Percentiles rank a stretch among this genome's conserved stretches.
phyloP scores from a whole-genome alignment of 1,284 basidiomycete genomes.

The Flammula alnicola region DNA sequence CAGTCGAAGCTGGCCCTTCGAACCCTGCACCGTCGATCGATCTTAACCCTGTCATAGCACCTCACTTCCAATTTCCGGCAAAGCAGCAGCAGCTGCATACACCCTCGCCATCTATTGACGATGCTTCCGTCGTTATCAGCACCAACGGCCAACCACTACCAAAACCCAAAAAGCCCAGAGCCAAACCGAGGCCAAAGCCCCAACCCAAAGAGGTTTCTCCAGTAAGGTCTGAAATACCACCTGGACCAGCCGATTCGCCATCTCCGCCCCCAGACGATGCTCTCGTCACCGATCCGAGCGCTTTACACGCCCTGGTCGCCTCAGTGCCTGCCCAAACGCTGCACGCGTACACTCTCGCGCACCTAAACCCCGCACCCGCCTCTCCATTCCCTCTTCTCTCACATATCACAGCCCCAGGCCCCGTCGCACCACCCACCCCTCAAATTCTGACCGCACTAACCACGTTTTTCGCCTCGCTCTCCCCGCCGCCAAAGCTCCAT shows the following conservation, averaged over 20 bases:
- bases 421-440: constrained; percentile 30
- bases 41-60: constrained; percentile 1
- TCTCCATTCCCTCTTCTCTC: constrained; percentile 30
- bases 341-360: constrained; percentile 61
- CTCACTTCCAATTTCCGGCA: constrained; percentile 19
- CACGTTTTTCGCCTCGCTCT: constrained; percentile 60
- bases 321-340: constrained; percentile 70
- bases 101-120: constrained; percentile 52
- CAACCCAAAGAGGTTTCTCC: constrained; percentile 19
- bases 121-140: background rate
- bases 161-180: constrained; percentile 8
- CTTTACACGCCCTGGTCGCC: constrained; percentile 54
- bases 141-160: constrained; percentile 6
- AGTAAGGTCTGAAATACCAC: constrained; percentile 17
- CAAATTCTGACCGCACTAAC: constrained; percentile 46
- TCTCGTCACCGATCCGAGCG: constrained; percentile 39
- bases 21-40: constrained; percentile 3
- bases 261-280: constrained; percentile 27
- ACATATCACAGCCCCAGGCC: constrained; percentile 31
- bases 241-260: constrained; percentile 29
- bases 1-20: constrained; percentile 22
- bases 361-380: constrained; percentile 42
- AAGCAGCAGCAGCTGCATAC: constrained; percentile 48
- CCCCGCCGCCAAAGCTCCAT: constrained; percentile 68
- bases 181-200: constrained; percentile 12